Evolutionary conservation across 495 filamentous ascomycete genomes (phyloP), one percentile per base, ranked within the genome.

Genomic region (Podospora australis): DNA sequence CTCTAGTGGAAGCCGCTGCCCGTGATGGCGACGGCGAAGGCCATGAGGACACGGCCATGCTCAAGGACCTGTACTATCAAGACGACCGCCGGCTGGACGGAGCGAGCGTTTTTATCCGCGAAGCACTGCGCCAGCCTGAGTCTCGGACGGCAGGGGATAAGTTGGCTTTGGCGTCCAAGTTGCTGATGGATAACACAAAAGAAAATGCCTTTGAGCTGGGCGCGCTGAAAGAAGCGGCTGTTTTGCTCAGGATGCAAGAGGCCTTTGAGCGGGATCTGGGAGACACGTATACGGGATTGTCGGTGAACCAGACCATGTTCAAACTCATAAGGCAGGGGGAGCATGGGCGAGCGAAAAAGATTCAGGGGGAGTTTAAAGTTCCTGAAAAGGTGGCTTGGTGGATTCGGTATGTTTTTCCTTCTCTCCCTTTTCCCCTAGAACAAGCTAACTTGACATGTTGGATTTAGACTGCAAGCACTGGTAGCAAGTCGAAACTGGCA

Each of bases 11-110:
- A 60, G 79, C 88, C 2, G 83, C 82, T 0, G 91, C 92, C 2
- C 57, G 63, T 17, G 28, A 67, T 6, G 52, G 60, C 8, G 55
- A 57, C 11, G 60, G 55, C 10, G 58, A 57, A 2, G 60, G 48
- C 1, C 46, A 46, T 19, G 81, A 88, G 41, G 92, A 96, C 57
- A 76, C 74, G 3, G 85, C 94, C 16, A 64, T 98, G 8, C 78
- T 96, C 9, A 97, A 96, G 60, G 92, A 97, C 63, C 75, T 98
- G 20, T 98, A 91, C 69, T 97, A 98, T 59, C 92, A 97, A 69
- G 94, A 97, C 57, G 92, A 98, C 65, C 85, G 90, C 6, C 84
- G 89, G 0, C 70, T 88, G 19, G 94, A 98, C 51, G 90, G 92
- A 14, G 83, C 92, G 1, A 84, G 89, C 50, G 80, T 96, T 6